Percentiles rank a stretch among this genome's conserved stretches.
Conservation (phyloP, 768 basidiomycete genomes). For the Mycena polygramma region DNA sequence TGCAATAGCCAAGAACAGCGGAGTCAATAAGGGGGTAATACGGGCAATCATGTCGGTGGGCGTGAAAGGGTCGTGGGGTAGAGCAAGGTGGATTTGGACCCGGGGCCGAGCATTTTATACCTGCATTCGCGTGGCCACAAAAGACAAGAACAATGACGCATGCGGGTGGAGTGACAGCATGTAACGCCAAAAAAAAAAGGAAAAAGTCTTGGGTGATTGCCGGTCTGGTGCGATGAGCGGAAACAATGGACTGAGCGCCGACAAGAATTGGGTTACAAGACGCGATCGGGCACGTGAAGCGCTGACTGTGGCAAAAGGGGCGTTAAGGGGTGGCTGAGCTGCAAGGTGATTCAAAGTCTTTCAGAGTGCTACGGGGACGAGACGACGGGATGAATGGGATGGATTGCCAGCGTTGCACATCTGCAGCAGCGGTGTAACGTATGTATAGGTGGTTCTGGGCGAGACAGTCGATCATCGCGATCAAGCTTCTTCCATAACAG, state of each 20-base stretch:
- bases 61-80: constrained; percentile 34
- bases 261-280: not conserved
- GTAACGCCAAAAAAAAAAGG: not conserved
- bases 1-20: constrained; percentile 62
- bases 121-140: not conserved
- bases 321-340: not conserved
- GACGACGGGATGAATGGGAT: too few relatives aligned
- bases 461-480: too few relatives aligned
- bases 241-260: not conserved
- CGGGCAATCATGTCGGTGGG: constrained; percentile 29
- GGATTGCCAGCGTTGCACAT: too few relatives aligned
- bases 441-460: too few relatives aligned
- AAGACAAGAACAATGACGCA: constrained; percentile 14
- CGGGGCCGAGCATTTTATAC: constrained; percentile 25
- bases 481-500: not conserved
- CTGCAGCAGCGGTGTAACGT: too few relatives aligned
- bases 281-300: constrained; percentile 6
- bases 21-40: constrained; percentile 46
- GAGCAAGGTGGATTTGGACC: not conserved
- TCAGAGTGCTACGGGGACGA: too few relatives aligned
- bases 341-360: not conserved
- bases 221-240: not conserved
- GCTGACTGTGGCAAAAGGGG: too few relatives aligned
- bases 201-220: constrained; percentile 2
- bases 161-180: not conserved